These are phyloP conservation scores for Talaromyces albobiverticillius DNA, from an alignment of 2,329 filamentous ascomycete species.

Conservation along the genomic window DNA sequence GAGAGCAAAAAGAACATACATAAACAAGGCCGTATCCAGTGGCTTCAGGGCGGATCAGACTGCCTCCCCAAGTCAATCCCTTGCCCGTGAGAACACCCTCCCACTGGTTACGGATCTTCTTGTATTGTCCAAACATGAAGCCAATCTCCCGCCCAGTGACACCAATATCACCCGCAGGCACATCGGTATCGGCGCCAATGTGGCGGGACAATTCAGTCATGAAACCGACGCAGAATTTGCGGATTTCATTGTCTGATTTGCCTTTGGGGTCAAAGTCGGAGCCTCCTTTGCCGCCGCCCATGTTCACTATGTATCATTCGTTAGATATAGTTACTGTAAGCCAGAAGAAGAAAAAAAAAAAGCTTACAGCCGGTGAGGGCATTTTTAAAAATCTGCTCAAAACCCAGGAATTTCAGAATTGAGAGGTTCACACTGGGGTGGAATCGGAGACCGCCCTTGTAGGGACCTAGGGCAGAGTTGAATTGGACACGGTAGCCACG, in stretches of 20 bases:
- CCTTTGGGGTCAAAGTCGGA: constrained; percentile 99
- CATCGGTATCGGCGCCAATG: constrained; percentile 93
- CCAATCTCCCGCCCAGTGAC: constrained; percentile 90
- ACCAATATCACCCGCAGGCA: constrained; percentile 95
- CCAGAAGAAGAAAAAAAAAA: background rate
- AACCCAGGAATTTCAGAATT: constrained; percentile 92
- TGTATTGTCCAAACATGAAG: constrained; percentile 93
- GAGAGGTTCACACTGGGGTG: constrained; percentile 72
- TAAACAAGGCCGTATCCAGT: constrained; percentile 96
- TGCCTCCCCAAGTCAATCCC: constrained; percentile 88
- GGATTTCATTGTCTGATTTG: constrained; percentile 96
- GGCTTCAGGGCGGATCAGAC: constrained; percentile 91
- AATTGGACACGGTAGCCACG: constrained; percentile 95
- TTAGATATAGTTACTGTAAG: background rate
- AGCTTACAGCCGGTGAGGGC: constrained; percentile 84
- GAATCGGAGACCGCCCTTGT: constrained; percentile 96
- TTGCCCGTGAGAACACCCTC: constrained; percentile 97
- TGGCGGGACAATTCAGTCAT: constrained; percentile 95
- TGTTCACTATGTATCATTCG: constrained; percentile 61
- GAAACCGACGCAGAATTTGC: constrained; percentile 92
- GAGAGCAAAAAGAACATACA: constrained; percentile 41
- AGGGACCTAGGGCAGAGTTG: constrained; percentile 95
- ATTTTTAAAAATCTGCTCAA: constrained; percentile 99
- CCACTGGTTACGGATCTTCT: constrained; percentile 82
- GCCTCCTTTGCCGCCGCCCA: constrained; percentile 97